These are phyloP conservation scores for Allium cepa DNA, from an alignment of 106 monocot species.

Conservation along the genomic window DNA sequence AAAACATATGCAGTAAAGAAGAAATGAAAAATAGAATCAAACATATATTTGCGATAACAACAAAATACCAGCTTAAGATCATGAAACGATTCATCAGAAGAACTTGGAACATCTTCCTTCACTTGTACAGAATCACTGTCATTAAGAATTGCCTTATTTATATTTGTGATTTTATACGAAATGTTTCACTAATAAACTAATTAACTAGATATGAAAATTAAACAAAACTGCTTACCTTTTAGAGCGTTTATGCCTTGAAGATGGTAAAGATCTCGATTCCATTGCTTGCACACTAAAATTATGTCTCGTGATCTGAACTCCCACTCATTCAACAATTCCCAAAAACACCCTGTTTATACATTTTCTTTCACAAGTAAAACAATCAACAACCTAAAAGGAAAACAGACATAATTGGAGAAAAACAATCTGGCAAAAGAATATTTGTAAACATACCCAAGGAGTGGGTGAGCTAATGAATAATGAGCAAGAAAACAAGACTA, in stretches of 20 bases:
- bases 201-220: neutral
- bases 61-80: constrained; percentile 33
- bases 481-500: neutral
- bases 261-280: constrained; percentile 13
- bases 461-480: constrained; percentile 1
- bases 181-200: neutral
- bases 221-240: constrained; percentile 45
- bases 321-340: neutral
- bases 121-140: constrained; percentile 46
- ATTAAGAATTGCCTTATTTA: neutral
- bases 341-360: neutral
- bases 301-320: constrained; percentile 3
- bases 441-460: neutral
- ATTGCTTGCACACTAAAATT: constrained; percentile 6
- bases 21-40: no score
- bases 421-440: no score
- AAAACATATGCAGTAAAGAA: no score
- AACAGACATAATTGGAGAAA: no score
- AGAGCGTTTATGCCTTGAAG: constrained; percentile 39
- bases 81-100: constrained; percentile 23
- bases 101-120: constrained; percentile 16
- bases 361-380: no score
- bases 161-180: no score
- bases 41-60: neutral
- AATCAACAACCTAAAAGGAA: no score